Evolutionary conservation across 1,284 basidiomycete species (phyloP), one percentile per base, ranked within the genome.

Genomic region (Ustilago shanxiensis): DNA sequence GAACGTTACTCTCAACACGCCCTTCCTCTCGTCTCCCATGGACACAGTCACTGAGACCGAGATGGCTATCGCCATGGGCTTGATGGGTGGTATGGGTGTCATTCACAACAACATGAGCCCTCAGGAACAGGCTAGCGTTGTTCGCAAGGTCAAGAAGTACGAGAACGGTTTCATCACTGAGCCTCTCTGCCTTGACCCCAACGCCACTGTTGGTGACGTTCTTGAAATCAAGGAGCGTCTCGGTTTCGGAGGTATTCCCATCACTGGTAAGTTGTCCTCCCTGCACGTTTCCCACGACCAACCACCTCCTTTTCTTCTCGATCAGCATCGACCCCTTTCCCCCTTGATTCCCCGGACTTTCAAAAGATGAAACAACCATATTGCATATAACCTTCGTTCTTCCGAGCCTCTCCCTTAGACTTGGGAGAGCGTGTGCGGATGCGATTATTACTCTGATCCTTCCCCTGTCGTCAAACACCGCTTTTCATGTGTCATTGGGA

Each of bases 101-200:
- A 98, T 99, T 84, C 96, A 99, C 88, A 95, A 99, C 88, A 99
- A 99, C 87, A 95, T 98, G 87, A 87, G 93, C 7, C 85, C 95
- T 1, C 91, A 91, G 72, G 91, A 91, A 22, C 97, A 99, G 88
- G 97, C 96, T 5, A 91, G 92, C 56, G 98, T 98, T 94, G 95
- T 99, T 79, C 92, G 95, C 79, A 93, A 93, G 70, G 96, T 99
- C 62, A 99, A 99, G 88, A 93, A 95, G 85, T 88, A 80, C 87
- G 95, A 98, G 88, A 99, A 99, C 86, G 97, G 97, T 10, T 98
- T 99, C 89, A 99, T 99, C 87, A 91, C 93, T 62, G 95, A 98
- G 84, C 96, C 97, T 37, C 69, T 86, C 51, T 44, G 90, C 95
- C 80, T 95, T 93, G 71, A 89, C 96, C 53, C 92, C 91, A 87